Evolutionary conservation across 306 rosid genomes (phyloP), one percentile per base, ranked within the genome.

Genomic region (Lithocarpus polystachyus): DNA sequence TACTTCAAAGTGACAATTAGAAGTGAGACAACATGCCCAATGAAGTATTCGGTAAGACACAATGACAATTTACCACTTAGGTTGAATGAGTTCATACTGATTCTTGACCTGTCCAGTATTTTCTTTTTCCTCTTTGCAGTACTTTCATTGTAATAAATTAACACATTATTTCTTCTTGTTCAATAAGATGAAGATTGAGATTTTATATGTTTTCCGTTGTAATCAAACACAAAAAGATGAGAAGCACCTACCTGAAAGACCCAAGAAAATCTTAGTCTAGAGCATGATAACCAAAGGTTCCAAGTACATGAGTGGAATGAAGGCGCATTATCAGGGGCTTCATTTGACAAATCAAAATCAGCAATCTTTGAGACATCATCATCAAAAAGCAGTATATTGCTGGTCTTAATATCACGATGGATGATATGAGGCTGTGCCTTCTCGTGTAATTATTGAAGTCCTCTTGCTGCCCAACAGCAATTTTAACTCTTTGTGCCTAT

Each of bases 251-350:
- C 28, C 71, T 14, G 3, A 35, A 65, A 77, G 55, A 48, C 26
- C 64, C 29, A 65, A 56, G 69, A 83, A 88, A 53, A 56, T 72
- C 94, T 74, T 82, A 90, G 94, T 92, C 97, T 11, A 96, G 97
- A 82, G 97, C 93, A 89, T 92, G 90, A 80, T 92, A 92, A 76
- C 97, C 97, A 24, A 92, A 92, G 56, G 95, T 90, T 68, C 97
- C 97, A 54, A 92, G 97, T 80, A 92, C 97, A 83, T 93, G 97
- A 81, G 97, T 90, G 29, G 97, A 92, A 81, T 92, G 97, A 73
- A 92, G 92, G 43, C 97, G 92, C 8, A 93, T 95, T 88, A 85
- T 92, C 93, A 33, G 97, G 97, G 74, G 93, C 88, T 87, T 90
- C 92, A 79, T 92, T 92, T 57, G 95, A 92, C 78, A 92, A 81